These are phyloP conservation scores for Eudorina sp. DNA, from an alignment of 139 green algal genomes.

Conservation along the genomic window DNA sequence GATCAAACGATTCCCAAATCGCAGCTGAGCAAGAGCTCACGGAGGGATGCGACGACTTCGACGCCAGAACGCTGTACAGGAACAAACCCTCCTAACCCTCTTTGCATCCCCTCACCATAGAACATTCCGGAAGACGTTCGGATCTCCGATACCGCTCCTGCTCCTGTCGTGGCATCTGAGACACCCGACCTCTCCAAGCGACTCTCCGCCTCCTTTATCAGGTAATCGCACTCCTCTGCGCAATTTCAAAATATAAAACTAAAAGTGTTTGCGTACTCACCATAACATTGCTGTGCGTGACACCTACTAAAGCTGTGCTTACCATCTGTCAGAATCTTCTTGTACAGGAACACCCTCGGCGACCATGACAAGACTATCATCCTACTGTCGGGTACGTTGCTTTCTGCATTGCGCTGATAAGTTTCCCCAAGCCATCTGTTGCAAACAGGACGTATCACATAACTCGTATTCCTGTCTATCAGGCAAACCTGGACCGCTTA, in stretches of 20 bases:
- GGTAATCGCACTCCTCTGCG: conserved; percentile 33
- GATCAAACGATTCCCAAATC: too few species aligned
- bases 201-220: not conserved
- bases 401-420: not conserved
- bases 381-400: not conserved
- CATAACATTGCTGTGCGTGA: too few species aligned
- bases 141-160: conserved; percentile 18
- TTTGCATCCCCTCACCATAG: conserved; percentile 37
- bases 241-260: too few species aligned
- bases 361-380: conserved; percentile 41
- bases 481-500: not conserved
- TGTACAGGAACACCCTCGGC: conserved; percentile 39
- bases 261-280: too few species aligned
- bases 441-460: not conserved
- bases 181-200: conserved; percentile 31
- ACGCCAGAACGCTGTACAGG: too few species aligned
- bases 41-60: too few species aligned
- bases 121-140: conserved; percentile 66
- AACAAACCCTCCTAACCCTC: too few species aligned
- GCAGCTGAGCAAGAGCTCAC: too few species aligned
- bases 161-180: conserved; percentile 10
- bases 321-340: conserved; percentile 38
- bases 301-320: too few species aligned
- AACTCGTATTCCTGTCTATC: not conserved
- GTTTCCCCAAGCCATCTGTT: conserved; percentile 43